Evolutionary conservation across 768 basidiomycete species (phyloP).

Genomic region (Trametopsis cervina): DNA sequence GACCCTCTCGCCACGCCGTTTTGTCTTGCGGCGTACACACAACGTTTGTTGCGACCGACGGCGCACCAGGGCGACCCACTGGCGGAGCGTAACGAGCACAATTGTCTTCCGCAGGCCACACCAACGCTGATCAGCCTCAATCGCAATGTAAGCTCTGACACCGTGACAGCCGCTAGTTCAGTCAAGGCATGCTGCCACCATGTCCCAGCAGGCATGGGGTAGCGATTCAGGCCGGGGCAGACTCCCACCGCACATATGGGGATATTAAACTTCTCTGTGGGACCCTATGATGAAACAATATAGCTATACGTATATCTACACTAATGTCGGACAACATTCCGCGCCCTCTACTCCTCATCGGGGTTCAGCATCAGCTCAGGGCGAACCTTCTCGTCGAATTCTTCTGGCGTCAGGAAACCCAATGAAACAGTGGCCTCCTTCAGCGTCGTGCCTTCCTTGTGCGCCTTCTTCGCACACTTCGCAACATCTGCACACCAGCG

Average conservation of each 20-base stretch:
- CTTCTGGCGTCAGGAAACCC: constrained; percentile 80
- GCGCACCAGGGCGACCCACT: neutral
- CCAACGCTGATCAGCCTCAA: neutral
- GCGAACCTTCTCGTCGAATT: constrained; percentile 91
- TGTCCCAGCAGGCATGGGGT: neutral
- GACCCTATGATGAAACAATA: neutral
- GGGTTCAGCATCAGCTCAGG: constrained; percentile 89
- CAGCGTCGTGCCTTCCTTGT: constrained; percentile 93
- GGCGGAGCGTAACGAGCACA: neutral
- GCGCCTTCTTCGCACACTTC: constrained; percentile 99
- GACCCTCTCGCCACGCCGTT: neutral
- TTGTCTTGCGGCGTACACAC: neutral
- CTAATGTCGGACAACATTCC: neutral
- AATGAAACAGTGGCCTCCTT: constrained; percentile 91
- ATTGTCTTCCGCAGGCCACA: neutral
- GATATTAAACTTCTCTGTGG: neutral
- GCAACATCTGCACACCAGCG: constrained; percentile 70
- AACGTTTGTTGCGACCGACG: neutral
- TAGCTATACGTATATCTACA: neutral
- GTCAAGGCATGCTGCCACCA: neutral
- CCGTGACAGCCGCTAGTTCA: neutral
- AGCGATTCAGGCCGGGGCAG: neutral
- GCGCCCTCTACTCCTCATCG: constrained; percentile 32
- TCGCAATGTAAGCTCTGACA: neutral
- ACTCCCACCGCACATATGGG: neutral